These are phyloP conservation scores for Blastocystis sp. DNA, from an alignment of 352 stramenopile species.

Conservation along the genomic window DNA sequence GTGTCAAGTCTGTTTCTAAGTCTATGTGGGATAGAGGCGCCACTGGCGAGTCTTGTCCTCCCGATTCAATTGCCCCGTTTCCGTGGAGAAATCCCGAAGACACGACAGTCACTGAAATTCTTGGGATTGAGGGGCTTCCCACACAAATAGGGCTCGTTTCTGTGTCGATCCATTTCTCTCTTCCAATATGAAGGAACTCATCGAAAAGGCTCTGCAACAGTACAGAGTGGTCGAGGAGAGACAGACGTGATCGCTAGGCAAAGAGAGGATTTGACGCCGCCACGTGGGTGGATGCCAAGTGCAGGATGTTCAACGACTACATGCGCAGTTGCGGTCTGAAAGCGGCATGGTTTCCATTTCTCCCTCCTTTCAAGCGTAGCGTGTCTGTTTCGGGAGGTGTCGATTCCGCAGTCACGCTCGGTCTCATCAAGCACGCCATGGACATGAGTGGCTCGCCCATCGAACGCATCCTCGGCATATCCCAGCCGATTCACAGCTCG, in stretches of 20 bases:
- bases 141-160: no score
- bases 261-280: conserved; percentile 21
- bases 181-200: not conserved
- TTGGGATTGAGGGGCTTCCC: no score
- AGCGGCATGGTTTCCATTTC: not conserved
- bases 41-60: no score
- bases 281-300: conserved; percentile 27
- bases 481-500: conserved; percentile 59
- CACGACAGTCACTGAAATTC: no score
- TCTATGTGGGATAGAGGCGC: no score
- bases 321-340: conserved; percentile 53
- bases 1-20: no score
- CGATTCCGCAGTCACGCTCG: conserved; percentile 51
- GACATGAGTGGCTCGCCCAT: conserved; percentile 24
- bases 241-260: not conserved
- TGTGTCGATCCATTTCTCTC: not conserved
- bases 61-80: no score
- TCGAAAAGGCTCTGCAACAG: not conserved
- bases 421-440: conserved; percentile 62
- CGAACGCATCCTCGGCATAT: conserved; percentile 57
- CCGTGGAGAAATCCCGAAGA: no score
- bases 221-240: not conserved
- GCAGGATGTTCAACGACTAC: conserved; percentile 67
- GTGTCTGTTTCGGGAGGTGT: conserved; percentile 63
- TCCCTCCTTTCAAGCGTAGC: conserved; percentile 6